These are phyloP conservation scores for Penicillium nordicum DNA, from an alignment of 2,329 filamentous ascomycete species.

Conservation along the genomic window DNA sequence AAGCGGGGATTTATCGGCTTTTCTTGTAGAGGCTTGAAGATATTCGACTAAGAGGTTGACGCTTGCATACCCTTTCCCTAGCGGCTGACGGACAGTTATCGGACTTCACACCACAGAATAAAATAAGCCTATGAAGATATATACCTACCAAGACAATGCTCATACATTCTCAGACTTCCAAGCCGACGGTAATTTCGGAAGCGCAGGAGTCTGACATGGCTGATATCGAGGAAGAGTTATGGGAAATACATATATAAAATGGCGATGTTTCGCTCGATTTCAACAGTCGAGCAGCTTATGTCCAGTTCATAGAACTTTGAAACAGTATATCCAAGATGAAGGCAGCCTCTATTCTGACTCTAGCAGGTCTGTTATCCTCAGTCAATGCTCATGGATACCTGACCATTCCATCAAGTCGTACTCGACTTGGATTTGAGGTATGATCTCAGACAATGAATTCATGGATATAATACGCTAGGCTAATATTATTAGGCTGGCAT, in stretches of 20 bases:
- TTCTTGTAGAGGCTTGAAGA: neutral
- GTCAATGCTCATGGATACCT: neutral
- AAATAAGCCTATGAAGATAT: neutral
- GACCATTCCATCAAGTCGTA: neutral
- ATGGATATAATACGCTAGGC: neutral
- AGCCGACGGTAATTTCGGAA: neutral
- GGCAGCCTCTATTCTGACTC: neutral
- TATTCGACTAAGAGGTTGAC: too few relatives aligned
- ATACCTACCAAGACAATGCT: neutral
- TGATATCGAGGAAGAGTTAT: neutral
- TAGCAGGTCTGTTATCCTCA: neutral
- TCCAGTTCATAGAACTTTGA: too few relatives aligned
- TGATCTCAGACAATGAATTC: too few relatives aligned
- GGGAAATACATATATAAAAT: neutral
- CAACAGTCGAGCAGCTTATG: neutral
- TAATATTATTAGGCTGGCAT: constrained; percentile 39
- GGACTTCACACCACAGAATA: neutral
- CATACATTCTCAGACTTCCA: neutral
- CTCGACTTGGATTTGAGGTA: neutral
- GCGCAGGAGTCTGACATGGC: neutral
- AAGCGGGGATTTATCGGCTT: neutral
- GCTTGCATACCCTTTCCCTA: neutral
- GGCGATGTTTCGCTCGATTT: neutral
- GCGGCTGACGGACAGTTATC: neutral
- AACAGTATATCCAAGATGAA: neutral